Percentiles rank a stretch among this genome's conserved stretches.
phyloP scores from a whole-genome alignment of 768 basidiomycete genomes.

The Mycena filopes region DNA sequence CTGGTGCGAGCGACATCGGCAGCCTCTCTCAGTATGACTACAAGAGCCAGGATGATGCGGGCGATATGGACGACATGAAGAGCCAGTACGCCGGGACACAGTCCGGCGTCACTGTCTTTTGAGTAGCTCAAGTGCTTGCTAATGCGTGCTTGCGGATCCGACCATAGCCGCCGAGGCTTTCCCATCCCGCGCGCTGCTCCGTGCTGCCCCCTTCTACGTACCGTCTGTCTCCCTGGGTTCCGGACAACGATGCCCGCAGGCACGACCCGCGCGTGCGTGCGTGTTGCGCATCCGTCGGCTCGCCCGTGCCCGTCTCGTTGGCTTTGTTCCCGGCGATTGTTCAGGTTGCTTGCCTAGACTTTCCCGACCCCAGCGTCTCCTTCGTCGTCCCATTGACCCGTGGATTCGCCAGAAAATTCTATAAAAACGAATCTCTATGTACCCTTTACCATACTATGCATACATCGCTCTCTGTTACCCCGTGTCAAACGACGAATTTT shows the following conservation, averaged over 20 bases:
- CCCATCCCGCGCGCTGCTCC: conserved; percentile 20
- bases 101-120: conserved; percentile 88
- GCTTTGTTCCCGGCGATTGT: conserved; percentile 27
- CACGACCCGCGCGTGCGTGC: conserved; percentile 18
- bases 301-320: conserved; percentile 27
- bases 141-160: conserved; percentile 26
- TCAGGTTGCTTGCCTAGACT: conserved; percentile 29
- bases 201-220: conserved; percentile 26
- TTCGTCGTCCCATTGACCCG: conserved; percentile 9
- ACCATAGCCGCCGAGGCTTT: conserved; percentile 24
- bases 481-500: too few relatives aligned
- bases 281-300: conserved; percentile 8
- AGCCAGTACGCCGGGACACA: conserved; percentile 90
- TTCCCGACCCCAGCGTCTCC: conserved; percentile 20
- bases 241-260: conserved; percentile 29
- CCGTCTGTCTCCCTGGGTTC: conserved; percentile 24
- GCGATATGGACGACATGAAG: conserved; percentile 88
- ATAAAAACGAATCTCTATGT: conserved; percentile 23
- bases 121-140: conserved; percentile 42
- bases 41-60: conserved; percentile 89
- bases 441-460: neutral
- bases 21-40: conserved; percentile 84
- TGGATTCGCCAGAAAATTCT: conserved; percentile 26
- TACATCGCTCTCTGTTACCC: too few relatives aligned
- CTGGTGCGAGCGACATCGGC: conserved; percentile 82